These are phyloP conservation scores for Elaeagnus macrophylla DNA, from an alignment of 306 rosid species.

Conservation along the genomic window DNA sequence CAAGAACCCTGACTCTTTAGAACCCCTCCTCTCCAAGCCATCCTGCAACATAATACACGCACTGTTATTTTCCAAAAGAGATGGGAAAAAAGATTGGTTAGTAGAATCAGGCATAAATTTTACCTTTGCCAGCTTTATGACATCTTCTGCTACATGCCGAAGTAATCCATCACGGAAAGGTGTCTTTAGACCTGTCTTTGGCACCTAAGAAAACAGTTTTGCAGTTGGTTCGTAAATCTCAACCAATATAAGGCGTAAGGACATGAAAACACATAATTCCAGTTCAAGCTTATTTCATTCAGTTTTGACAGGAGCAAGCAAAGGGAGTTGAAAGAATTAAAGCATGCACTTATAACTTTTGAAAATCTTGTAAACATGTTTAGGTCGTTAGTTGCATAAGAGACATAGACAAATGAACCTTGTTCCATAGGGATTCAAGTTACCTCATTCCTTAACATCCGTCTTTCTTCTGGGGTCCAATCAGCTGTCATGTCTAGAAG, in stretches of 20 bases:
- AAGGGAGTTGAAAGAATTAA: too few relatives aligned
- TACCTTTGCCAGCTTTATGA: conserved; percentile 66
- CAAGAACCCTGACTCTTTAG: conserved; percentile 80
- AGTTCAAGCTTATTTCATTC: too few relatives aligned
- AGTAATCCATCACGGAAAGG: conserved; percentile 81
- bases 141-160: conserved; percentile 72
- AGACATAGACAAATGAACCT: neutral
- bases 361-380: neutral
- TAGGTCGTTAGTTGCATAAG: neutral
- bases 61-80: too few relatives aligned
- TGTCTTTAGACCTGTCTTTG: conserved; percentile 59
- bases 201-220: conserved; percentile 40
- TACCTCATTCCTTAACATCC: conserved; percentile 78
- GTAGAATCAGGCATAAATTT: neutral
- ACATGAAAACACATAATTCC: too few relatives aligned
- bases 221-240: conserved; percentile 20
- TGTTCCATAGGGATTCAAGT: neutral
- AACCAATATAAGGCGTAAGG: neutral
- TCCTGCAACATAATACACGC: conserved; percentile 39
- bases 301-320: too few relatives aligned
- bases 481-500: conserved; percentile 69
- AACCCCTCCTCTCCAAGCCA: conserved; percentile 95
- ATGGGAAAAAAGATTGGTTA: too few relatives aligned
- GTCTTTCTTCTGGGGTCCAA: conserved; percentile 77
- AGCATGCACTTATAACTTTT: too few relatives aligned